These are phyloP conservation scores for Nicotiana paniculata DNA, from an alignment of 257 asterid species.

Conservation along the genomic window DNA sequence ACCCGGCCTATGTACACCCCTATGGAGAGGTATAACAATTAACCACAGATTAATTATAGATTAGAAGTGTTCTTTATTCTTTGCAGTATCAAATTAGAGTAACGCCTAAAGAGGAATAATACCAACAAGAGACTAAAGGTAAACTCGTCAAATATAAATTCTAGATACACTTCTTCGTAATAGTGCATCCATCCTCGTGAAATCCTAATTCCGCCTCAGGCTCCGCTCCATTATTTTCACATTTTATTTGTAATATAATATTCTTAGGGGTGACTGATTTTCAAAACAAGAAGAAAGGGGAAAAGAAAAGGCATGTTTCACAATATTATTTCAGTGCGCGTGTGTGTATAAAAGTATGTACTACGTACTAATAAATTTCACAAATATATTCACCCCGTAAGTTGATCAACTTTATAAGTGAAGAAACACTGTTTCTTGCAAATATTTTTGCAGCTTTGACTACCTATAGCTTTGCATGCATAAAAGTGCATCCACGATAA, in stretches of 20 bases:
- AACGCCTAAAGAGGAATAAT: too few relatives aligned
- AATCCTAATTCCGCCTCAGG: too few relatives aligned
- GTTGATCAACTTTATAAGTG: neutral
- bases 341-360: neutral
- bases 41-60: too few relatives aligned
- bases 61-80: too few relatives aligned
- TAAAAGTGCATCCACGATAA: neutral
- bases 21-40: too few relatives aligned
- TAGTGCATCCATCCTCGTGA: too few relatives aligned
- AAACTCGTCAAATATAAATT: too few relatives aligned
- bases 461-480: conserved; percentile 6
- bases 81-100: too few relatives aligned
- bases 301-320: neutral
- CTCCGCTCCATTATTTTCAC: neutral
- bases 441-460: conserved; percentile 10
- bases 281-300: neutral
- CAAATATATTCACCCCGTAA: neutral
- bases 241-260: neutral
- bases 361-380: neutral
- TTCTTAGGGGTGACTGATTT: neutral
- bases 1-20: too few relatives aligned
- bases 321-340: neutral
- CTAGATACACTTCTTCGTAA: too few relatives aligned
- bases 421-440: conserved; percentile 1
- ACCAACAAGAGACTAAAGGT: too few relatives aligned